Percentiles rank a stretch among this genome's conserved stretches.
phyloP scores from a whole-genome alignment of 805 yeast species.

The Sungouiozyma ichnusensis region DNA sequence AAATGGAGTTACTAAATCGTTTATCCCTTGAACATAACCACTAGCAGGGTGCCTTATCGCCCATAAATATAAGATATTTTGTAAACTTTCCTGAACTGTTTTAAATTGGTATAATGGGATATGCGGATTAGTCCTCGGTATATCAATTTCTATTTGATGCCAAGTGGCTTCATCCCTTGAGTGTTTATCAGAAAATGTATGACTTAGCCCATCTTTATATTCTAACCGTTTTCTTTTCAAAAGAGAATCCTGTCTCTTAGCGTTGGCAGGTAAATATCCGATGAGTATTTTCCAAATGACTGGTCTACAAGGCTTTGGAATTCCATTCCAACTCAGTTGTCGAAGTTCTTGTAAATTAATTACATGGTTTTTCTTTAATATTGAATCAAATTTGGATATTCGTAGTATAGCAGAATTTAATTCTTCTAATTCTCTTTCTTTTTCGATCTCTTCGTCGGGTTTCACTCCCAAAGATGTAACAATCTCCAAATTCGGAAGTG shows the following conservation, averaged over 20 bases:
- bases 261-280: slow-evolving; percentile 84
- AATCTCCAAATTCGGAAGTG: slow-evolving; percentile 20
- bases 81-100: slow-evolving; percentile 67
- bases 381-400: slow-evolving; percentile 54
- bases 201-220: slow-evolving; percentile 63
- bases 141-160: slow-evolving; percentile 93
- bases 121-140: slow-evolving; percentile 87
- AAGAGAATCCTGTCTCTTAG: slow-evolving; percentile 59
- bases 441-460: slow-evolving; percentile 20
- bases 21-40: slow-evolving; percentile 96
- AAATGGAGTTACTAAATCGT: slow-evolving; percentile 88
- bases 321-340: slow-evolving; percentile 87
- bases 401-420: slow-evolving; percentile 51
- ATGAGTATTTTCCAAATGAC: slow-evolving; percentile 80
- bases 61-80: slow-evolving; percentile 82
- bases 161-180: slow-evolving; percentile 70
- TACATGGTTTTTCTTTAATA: slow-evolving; percentile 40
- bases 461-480: slow-evolving; percentile 4
- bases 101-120: slow-evolving; percentile 59
- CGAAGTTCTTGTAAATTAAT: slow-evolving; percentile 63
- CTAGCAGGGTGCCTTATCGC: slow-evolving; percentile 95
- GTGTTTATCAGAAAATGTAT: slow-evolving; percentile 42
- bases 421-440: slow-evolving; percentile 30
- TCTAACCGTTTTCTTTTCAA: slow-evolving; percentile 76
- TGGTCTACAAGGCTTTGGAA: slow-evolving; percentile 73